Conservation (phyloP, 768 basidiomycete genomes). For the Mycena floridula region DNA sequence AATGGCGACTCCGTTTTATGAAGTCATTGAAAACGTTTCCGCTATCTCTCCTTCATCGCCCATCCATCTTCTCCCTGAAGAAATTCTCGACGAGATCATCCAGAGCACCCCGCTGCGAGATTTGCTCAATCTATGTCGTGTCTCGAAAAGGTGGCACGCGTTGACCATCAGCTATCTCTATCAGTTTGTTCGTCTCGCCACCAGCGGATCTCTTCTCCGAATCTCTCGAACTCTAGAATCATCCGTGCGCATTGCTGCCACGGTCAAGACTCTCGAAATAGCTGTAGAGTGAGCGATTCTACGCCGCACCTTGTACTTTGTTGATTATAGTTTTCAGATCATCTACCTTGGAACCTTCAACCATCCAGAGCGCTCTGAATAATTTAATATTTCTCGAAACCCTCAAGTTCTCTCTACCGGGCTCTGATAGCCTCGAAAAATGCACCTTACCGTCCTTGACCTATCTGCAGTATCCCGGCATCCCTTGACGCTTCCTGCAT, state of each 20-base stretch:
- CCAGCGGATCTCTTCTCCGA: conserved; percentile 1
- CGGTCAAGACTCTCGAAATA: neutral
- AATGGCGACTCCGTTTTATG: neutral
- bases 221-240: conserved; percentile 2
- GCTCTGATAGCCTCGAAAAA: neutral
- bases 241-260: neutral
- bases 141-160: conserved; percentile 7
- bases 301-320: neutral
- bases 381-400: neutral
- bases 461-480: neutral
- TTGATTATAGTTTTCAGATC: neutral
- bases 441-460: neutral
- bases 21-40: neutral
- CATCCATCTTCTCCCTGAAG: conserved; percentile 8
- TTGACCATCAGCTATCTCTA: conserved; percentile 11
- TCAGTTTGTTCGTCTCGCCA: conserved; percentile 6
- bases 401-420: neutral
- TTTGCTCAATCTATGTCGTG: conserved; percentile 9
- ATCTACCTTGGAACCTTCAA: too few species aligned
- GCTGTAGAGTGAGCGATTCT: neutral
- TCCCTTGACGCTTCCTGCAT: conserved; percentile 22
- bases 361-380: neutral
- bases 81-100: conserved; percentile 13
- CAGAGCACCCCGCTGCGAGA: conserved; percentile 2
- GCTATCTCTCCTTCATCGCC: neutral